phyloP scores from a whole-genome alignment of 2,329 filamentous ascomycete species.

The Epichloe elymi region DNA sequence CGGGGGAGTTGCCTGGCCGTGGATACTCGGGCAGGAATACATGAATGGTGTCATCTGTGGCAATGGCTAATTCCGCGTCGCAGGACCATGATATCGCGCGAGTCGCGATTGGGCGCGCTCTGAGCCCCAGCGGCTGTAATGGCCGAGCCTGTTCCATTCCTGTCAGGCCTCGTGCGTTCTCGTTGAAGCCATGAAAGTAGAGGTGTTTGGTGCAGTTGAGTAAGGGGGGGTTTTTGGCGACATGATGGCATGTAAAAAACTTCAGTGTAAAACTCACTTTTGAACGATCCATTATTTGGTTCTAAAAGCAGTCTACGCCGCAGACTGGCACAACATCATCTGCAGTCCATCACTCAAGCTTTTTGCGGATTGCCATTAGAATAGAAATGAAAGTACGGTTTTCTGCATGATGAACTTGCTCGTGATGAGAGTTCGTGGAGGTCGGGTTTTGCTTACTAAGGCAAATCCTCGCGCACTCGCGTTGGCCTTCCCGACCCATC shows the following conservation, averaged over 20 bases:
- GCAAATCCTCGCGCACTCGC: neutral
- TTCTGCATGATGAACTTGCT: too few species aligned
- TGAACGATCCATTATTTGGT: neutral
- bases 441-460: neutral
- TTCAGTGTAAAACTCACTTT: neutral
- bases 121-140: slow-evolving; percentile 31
- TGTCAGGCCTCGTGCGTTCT: neutral
- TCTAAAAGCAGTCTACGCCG: neutral
- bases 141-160: slow-evolving; percentile 25
- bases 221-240: too few species aligned
- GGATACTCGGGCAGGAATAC: slow-evolving; percentile 36
- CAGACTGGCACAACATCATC: neutral
- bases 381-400: too few species aligned
- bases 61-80: slow-evolving; percentile 43
- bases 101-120: slow-evolving; percentile 29
- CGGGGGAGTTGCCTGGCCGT: slow-evolving; percentile 10
- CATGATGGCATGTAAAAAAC: neutral
- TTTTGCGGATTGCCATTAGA: too few species aligned
- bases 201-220: too few species aligned
- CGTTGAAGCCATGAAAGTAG: neutral
- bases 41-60: slow-evolving; percentile 41
- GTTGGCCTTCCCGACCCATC: too few species aligned
- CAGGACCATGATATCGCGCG: slow-evolving; percentile 38
- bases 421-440: neutral
- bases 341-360: neutral